Conservation (phyloP, 2,329 filamentous ascomycete species). For the Neodidymelliopsis sp. region DNA sequence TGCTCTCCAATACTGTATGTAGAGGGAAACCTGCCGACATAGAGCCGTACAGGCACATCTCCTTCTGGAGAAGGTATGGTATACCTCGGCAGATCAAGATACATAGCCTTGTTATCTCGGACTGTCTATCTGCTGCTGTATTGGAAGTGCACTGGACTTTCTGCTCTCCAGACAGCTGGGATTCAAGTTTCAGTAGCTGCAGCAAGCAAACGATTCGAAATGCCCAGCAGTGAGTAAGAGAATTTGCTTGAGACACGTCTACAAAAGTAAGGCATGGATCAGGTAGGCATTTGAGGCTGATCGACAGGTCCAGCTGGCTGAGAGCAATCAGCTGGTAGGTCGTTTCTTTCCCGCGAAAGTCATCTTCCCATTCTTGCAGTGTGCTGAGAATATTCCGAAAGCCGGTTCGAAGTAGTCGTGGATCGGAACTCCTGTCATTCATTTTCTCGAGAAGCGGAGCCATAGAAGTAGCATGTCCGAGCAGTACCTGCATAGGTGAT, state of each 20-base stretch:
- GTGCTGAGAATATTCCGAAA: neutral
- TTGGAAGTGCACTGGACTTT: neutral
- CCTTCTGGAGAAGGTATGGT: conserved; percentile 2
- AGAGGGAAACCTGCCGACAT: conserved; percentile 7
- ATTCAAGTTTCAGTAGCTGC: neutral
- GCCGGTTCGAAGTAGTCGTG: neutral
- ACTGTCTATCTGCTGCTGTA: neutral
- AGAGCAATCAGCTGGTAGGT: neutral
- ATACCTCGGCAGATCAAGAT: conserved; percentile 3
- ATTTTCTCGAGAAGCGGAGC: conserved; percentile 1
- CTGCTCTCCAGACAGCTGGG: neutral
- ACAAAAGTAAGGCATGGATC: conserved; percentile 1
- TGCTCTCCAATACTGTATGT: conserved; percentile 7
- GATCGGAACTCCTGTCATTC: neutral
- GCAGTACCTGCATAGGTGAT: neutral
- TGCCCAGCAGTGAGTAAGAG: conserved; percentile 2
- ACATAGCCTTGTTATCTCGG: neutral
- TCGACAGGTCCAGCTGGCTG: neutral
- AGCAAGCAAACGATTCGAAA: conserved; percentile 2
- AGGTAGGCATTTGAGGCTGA: neutral
- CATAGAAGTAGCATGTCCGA: neutral
- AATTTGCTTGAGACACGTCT: conserved; percentile 7
- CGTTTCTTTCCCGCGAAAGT: neutral
- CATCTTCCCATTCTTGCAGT: conserved; percentile 1
- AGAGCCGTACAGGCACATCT: conserved; percentile 11